phyloP scores from a whole-genome alignment of 495 filamentous ascomycete species.

The Penicillium longicatenatum region DNA sequence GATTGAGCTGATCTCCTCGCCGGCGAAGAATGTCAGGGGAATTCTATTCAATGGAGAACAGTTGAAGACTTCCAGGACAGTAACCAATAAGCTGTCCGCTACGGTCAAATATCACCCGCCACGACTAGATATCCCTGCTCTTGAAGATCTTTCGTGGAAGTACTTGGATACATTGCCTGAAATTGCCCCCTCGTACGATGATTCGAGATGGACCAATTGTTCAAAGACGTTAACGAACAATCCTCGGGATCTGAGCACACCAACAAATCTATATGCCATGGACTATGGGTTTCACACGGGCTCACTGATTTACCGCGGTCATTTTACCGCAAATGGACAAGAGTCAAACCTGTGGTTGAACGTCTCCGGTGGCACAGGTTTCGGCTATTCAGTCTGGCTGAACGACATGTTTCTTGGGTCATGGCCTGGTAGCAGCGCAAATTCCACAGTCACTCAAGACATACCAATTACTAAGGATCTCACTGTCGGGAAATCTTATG shows the following conservation, averaged over 20 bases:
- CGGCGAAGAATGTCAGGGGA: conserved; percentile 36
- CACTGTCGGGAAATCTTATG: conserved; percentile 50
- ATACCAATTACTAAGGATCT: conserved; percentile 33
- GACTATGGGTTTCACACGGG: conserved; percentile 75
- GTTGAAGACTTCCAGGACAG: conserved; percentile 27
- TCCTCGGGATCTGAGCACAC: conserved; percentile 51
- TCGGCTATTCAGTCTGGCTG: conserved; percentile 55
- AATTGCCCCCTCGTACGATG: conserved; percentile 58
- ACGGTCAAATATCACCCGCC: conserved; percentile 48
- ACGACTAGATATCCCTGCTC: conserved; percentile 48
- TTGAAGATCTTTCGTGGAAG: conserved; percentile 60
- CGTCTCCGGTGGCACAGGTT: conserved; percentile 61
- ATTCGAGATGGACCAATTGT: conserved; percentile 56
- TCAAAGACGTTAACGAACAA: conserved; percentile 58
- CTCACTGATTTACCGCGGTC: conserved; percentile 64
- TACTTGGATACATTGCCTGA: conserved; percentile 68
- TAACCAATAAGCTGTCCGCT: conserved; percentile 41
- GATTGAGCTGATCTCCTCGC: conserved; percentile 60
- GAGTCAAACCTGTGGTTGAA: conserved; percentile 54
- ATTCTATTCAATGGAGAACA: conserved; percentile 53
- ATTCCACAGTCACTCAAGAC: conserved; percentile 14
- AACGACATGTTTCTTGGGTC: conserved; percentile 54
- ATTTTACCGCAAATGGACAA: conserved; percentile 61
- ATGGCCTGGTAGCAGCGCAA: conserved; percentile 43
- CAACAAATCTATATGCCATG: conserved; percentile 58